Conservation (phyloP, 129 eudicot genomes). For the Pulicaria dysenterica region DNA sequence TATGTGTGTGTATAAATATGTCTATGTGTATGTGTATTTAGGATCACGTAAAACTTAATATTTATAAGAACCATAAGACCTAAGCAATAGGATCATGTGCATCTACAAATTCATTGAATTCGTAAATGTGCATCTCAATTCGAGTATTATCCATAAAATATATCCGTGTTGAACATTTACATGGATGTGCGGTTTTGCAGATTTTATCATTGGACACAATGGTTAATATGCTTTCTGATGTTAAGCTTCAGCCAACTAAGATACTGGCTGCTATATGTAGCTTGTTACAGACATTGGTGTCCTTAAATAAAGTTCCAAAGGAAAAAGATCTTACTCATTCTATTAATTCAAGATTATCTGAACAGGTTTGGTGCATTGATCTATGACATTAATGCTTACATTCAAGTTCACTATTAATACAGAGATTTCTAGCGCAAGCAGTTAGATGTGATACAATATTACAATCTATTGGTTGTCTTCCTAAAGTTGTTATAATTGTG, state of each 20-base stretch:
- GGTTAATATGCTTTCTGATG: constrained; percentile 51
- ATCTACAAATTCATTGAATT: no score
- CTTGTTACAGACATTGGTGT: constrained; percentile 49
- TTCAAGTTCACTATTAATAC: not conserved
- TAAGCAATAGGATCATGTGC: no score
- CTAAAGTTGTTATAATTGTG: not conserved
- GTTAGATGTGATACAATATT: not conserved
- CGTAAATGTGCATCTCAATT: no score
- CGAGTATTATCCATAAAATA: not conserved
- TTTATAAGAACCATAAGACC: no score
- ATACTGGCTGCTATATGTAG: constrained; percentile 54
- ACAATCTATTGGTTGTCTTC: not conserved
- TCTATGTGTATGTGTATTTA: no score
- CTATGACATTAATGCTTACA: constrained; percentile 11
- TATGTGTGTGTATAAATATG: no score
- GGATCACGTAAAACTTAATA: no score
- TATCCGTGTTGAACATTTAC: not conserved
- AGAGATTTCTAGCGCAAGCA: not conserved
- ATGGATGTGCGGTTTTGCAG: constrained; percentile 42
- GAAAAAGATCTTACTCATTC: constrained; percentile 36
- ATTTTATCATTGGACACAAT: constrained; percentile 51
- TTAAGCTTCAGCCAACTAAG: constrained; percentile 56
- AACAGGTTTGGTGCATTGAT: constrained; percentile 56
- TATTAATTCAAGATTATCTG: constrained; percentile 38
- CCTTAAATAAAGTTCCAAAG: constrained; percentile 40